phyloP scores from a whole-genome alignment of 495 filamentous ascomycete genomes.

The Neurospora discreta region DNA sequence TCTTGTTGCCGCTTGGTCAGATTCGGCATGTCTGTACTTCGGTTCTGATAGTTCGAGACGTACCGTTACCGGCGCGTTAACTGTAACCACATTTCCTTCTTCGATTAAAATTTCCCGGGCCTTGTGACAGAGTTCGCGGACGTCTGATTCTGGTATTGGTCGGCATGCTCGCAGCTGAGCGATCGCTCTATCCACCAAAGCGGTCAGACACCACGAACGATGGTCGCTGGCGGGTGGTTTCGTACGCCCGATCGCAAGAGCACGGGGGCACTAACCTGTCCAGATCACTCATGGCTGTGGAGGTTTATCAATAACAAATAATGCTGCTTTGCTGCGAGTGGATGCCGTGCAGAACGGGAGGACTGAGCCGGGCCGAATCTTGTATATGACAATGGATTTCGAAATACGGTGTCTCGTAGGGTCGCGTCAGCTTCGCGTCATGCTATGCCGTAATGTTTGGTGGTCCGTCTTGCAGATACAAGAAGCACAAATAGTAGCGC shows the following conservation, averaged over 20 bases:
- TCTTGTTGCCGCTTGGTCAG: conserved; percentile 31
- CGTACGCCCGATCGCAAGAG: conserved; percentile 38
- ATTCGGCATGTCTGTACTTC: not conserved
- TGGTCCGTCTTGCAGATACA: not conserved
- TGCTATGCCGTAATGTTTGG: not conserved
- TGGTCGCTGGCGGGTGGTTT: conserved; percentile 3
- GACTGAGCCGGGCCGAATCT: not conserved
- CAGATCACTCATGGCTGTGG: conserved; percentile 19
- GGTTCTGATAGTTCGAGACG: not conserved
- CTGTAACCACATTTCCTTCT: conserved; percentile 94
- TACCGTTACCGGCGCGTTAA: conserved; percentile 90
- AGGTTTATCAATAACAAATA: not conserved
- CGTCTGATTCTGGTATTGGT: conserved; percentile 88
- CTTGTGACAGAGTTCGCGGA: conserved; percentile 95
- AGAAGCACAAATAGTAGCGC: not conserved
- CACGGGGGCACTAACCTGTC: conserved; percentile 14
- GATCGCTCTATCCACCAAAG: conserved; percentile 56
- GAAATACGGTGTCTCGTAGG: not conserved
- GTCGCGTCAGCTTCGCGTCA: conserved; percentile 3
- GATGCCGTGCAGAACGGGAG: not conserved
- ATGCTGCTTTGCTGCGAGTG: not conserved
- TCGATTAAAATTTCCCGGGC: conserved; percentile 93
- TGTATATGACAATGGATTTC: not conserved
- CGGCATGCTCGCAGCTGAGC: conserved; percentile 88
- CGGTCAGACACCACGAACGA: not conserved